These are phyloP conservation scores for Oryza longistaminata DNA, from an alignment of 176 grass and related monocot species.

Conservation along the genomic window DNA sequence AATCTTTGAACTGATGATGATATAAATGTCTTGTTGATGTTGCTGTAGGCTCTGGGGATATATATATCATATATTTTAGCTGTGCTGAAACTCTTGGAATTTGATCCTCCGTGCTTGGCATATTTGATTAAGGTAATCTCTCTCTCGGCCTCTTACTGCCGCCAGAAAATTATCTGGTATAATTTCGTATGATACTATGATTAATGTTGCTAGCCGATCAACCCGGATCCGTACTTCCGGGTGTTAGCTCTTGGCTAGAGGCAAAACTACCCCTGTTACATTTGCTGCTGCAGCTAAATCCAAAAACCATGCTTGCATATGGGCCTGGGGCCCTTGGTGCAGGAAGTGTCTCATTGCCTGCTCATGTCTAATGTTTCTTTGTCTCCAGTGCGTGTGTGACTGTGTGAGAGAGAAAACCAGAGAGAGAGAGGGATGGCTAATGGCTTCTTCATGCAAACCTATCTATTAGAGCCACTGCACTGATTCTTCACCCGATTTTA, in stretches of 20 bases:
- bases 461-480: conserved; percentile 33
- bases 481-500: conserved; percentile 22
- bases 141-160: not conserved
- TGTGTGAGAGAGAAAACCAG: not conserved
- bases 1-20: not conserved
- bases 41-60: not conserved
- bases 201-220: not conserved
- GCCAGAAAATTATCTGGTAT: not conserved
- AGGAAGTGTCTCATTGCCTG: conserved; percentile 49
- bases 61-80: not conserved
- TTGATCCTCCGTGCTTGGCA: not conserved
- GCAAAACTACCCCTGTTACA: conserved; percentile 13
- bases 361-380: conserved; percentile 48
- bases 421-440: not conserved
- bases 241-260: conserved; percentile 1
- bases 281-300: conserved; percentile 24
- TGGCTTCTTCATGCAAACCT: conserved; percentile 17
- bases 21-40: not conserved
- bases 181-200: not conserved
- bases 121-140: not conserved
- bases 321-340: conserved; percentile 1
- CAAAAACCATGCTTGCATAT: conserved; percentile 46
- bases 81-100: not conserved
- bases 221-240: not conserved
- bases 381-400: conserved; percentile 3